These are phyloP conservation scores for Taphrina pruni DNA, from an alignment of 1,139 yeast species.

Conservation along the genomic window DNA sequence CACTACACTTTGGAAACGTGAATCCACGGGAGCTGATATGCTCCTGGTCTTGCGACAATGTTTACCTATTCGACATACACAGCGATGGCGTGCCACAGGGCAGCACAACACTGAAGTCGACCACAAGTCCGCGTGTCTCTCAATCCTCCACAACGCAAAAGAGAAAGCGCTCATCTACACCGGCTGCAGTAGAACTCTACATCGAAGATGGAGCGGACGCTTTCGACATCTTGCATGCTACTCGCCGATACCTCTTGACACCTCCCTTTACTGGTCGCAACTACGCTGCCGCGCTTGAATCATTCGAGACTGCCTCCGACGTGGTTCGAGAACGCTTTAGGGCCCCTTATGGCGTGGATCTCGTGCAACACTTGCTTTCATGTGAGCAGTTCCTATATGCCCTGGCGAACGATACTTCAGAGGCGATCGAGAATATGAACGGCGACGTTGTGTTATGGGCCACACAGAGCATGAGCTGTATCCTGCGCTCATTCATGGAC, in stretches of 20 bases:
- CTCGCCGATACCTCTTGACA: not conserved
- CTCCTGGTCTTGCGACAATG: slow-evolving; percentile 45
- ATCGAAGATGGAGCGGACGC: slow-evolving; percentile 15
- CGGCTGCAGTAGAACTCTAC: slow-evolving; percentile 4
- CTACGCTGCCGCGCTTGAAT: not conserved
- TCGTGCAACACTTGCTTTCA: not conserved
- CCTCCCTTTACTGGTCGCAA: slow-evolving; percentile 11
- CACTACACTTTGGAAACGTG: slow-evolving; percentile 42
- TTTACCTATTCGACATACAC: slow-evolving; percentile 45
- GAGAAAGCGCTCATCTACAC: slow-evolving; percentile 12
- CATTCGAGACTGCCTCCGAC: not conserved
- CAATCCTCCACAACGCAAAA: slow-evolving; percentile 4
- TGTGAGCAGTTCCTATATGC: slow-evolving; percentile 1
- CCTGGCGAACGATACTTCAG: slow-evolving; percentile 9
- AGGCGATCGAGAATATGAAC: not conserved
- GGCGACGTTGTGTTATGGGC: not conserved
- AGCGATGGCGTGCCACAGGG: slow-evolving; percentile 15
- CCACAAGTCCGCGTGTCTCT: slow-evolving; percentile 6
- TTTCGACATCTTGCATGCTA: slow-evolving; percentile 1
- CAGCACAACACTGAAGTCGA: slow-evolving; percentile 6
- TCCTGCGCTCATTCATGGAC: not conserved
- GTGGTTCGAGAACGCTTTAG: not conserved
- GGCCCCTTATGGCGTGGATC: not conserved
- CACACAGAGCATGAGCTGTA: not conserved
- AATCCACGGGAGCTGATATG: slow-evolving; percentile 45